Evolutionary conservation across 2,329 filamentous ascomycete species (phyloP), one percentile per base, ranked within the genome.

Genomic region (Exophiala calicioides): DNA sequence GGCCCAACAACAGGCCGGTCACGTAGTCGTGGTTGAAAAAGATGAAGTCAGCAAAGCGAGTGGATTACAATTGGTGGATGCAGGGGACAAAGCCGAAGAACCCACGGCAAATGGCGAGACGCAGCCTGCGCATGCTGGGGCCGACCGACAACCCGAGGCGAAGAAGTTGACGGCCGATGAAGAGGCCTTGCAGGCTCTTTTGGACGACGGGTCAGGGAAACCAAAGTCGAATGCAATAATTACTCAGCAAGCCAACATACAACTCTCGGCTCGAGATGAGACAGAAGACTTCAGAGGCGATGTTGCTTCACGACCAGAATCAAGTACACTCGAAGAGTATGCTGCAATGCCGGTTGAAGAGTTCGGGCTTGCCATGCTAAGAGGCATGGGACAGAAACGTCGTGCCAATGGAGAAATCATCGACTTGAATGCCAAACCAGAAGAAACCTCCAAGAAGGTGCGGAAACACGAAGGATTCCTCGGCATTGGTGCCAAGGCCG

Each of bases 331-430:
- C 13, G 86, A 88, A 24, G 88, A 93, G 60, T 97, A 97, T 69
- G 85, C 86, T 48, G 83, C 85, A 9, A 85, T 95, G 52, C 91
- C 93, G 0, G 89, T 97, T 12, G 91, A 96, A 58, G 90, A 96
- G 59, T 98, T 97, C 57, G 93, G 93, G 5, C 86, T 90, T 13
- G 90, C 90, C 0, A 76, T 97, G 55, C 76, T 98, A 26, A 82
- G 90, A 23, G 90, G 90, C 7, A 96, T 97, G 87, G 93, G 93
- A 6, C 96, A 91, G 90, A 90, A 96, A 61, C 54, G 81, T 77
- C 13, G 75, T 81, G 53, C 69, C 72, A 29, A 74, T 82, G 40
- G 73, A 85, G 70, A 66, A 61, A 53, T 79, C 13, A 58, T 60
- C 38, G 38, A 47, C 15, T 32, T 82, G 44, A 68, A 68, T 19